Base-by-base conservation (phyloP, 2,329 filamentous ascomycete genomes). In the Colletotrichum sp. region DNA sequence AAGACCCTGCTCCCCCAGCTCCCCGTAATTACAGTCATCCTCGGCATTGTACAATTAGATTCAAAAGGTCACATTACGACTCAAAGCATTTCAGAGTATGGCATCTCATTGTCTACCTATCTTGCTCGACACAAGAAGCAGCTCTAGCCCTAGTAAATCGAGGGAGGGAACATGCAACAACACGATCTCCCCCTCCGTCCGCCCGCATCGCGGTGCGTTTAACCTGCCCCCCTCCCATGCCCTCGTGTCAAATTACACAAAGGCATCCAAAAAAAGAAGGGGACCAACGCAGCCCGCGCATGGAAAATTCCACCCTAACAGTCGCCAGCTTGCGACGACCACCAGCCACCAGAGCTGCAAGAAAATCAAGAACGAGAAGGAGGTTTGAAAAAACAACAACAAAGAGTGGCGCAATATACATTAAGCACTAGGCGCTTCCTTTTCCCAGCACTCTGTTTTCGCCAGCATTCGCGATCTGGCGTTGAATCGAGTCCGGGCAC, bases 361-460 rank as follows among this genome's bases (percentile, higher is more conserved):
- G 62, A 75, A 77, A 73, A 63, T 39, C 64, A 69, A 26, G 16
- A 66, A 75, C 67, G 21, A 62, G 60, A 71, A 71, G 34, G 24
- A 34, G n/a, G 59, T 18, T 36, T 36, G 52, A 34, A 21, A 65
- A 60, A 60, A 67, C 8, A 73, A 68, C 64, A 75, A 52, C 44
- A 52, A 52, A 66, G 65, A 55, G 64, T 39, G 59, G 28, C 36
- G 74, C 44, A 77, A 75, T 77, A 78, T 74, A 78, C 77, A 78
- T 78, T 77, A 78, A 76, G 77, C 77, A 78, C 64, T 77, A 72
- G 66, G 75, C 71, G 62, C 60, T 79, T 68, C 28, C 74, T 30
- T 49, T 52, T 44, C 10, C 65, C 74, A 62, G 34, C 28, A 28
- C 49, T 66, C 70, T 52, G n/a, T 24, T 76, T 34, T 21, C 65